Evolutionary conservation across 108 stramenopile species (phyloP).

Genomic region (Cyclotella sp.): DNA sequence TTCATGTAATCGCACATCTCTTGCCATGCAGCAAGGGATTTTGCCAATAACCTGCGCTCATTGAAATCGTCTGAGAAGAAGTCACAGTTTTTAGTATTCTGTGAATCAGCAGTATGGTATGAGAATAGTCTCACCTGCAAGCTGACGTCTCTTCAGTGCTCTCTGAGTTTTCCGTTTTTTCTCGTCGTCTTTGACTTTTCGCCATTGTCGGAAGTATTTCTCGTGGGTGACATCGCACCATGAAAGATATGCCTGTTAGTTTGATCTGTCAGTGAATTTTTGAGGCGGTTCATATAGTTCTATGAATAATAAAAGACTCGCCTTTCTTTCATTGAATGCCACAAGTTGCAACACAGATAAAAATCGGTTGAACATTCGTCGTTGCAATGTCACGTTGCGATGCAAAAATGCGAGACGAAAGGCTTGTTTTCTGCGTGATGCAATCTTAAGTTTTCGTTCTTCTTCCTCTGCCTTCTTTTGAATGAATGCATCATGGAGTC

Average conservation of each 20-base stretch:
- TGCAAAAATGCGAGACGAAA: conserved; percentile 37
- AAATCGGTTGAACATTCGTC: conserved; percentile 31
- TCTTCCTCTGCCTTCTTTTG: conserved; percentile 22
- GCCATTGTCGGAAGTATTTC: conserved; percentile 31
- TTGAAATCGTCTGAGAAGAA: conserved; percentile 31
- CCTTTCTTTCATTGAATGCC: conserved; percentile 37
- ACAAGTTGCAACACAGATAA: conserved; percentile 25
- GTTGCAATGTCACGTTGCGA: conserved; percentile 26
- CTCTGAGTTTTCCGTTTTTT: neutral
- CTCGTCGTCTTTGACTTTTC: conserved; percentile 14
- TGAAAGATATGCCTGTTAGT: conserved; percentile 4
- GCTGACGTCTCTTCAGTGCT: conserved; percentile 19
- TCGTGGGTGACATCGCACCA: conserved; percentile 30
- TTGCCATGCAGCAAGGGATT: conserved; percentile 39
- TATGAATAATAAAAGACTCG: conserved; percentile 1
- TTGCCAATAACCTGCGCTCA: conserved; percentile 29
- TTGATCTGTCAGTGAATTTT: neutral
- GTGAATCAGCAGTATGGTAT: neutral
- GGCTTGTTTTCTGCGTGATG: conserved; percentile 17
- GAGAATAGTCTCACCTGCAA: conserved; percentile 31
- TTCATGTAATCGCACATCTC: conserved; percentile 16
- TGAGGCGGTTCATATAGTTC: neutral
- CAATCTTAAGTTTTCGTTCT: conserved; percentile 25
- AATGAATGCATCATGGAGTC: conserved; percentile 13
- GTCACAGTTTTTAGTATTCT: neutral